These are phyloP conservation scores for Corchorus olitorius DNA, from an alignment of 345 rosid species.

Conservation along the genomic window DNA sequence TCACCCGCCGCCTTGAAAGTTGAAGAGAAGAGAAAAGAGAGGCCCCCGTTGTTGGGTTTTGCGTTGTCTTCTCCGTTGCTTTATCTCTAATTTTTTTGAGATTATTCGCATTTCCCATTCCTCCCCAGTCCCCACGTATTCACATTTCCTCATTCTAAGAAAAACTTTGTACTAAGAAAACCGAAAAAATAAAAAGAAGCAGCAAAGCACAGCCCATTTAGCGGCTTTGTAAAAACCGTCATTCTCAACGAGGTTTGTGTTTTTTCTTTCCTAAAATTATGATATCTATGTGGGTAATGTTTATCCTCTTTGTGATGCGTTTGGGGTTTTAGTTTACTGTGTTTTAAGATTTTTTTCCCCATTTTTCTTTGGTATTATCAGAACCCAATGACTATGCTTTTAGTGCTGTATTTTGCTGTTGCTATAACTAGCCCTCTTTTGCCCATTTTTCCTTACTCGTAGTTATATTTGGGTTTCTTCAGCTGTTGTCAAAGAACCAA, in stretches of 20 bases:
- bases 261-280: too few relatives aligned
- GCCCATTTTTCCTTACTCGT: background rate
- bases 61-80: too few relatives aligned
- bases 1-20: too few relatives aligned
- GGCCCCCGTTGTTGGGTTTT: too few relatives aligned
- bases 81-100: too few relatives aligned
- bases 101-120: too few relatives aligned
- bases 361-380: conserved; percentile 26
- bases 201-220: too few relatives aligned
- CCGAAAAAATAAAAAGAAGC: background rate
- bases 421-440: background rate
- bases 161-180: too few relatives aligned
- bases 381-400: background rate
- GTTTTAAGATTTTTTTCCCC: background rate
- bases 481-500: background rate
- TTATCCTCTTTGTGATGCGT: background rate
- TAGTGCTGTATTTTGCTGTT: background rate
- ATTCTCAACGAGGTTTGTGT: conserved; percentile 25
- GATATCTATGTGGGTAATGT: background rate
- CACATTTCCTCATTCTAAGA: too few relatives aligned
- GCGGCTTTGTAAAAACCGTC: conserved; percentile 27
- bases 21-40: too few relatives aligned
- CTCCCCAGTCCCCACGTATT: too few relatives aligned
- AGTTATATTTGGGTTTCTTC: background rate
- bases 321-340: background rate